Conservation (phyloP, 2,329 filamentous ascomycete genomes). For the Xylaria sp. region DNA sequence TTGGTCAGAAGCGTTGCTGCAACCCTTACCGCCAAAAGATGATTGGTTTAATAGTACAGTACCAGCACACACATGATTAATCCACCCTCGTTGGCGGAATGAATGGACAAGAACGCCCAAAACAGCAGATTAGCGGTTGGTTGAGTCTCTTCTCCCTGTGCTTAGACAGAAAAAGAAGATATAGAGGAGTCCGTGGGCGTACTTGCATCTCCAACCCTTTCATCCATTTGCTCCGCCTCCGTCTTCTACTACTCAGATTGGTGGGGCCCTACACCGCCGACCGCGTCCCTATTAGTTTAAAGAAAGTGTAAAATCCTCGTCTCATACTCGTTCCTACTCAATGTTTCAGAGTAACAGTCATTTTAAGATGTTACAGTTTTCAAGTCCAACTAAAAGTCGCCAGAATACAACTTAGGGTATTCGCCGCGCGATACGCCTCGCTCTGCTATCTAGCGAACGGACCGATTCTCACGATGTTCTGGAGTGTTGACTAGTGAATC, state of each 20-base stretch:
- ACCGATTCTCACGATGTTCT: not conserved
- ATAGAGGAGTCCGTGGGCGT: not conserved
- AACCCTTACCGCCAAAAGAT: too few relatives aligned
- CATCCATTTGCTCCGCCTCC: slow-evolving; percentile 1
- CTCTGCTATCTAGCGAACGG: not conserved
- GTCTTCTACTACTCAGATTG: not conserved
- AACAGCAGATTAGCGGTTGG: too few relatives aligned
- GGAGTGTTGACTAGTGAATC: not conserved
- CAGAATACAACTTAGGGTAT: not conserved
- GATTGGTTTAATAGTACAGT: too few relatives aligned
- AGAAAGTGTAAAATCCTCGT: slow-evolving; percentile 4
- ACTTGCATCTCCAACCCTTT: too few relatives aligned
- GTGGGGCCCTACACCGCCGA: not conserved
- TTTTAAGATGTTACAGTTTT: not conserved
- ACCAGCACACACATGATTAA: too few relatives aligned
- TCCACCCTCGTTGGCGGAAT: too few relatives aligned
- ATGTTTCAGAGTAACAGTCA: not conserved
- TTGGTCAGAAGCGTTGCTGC: too few relatives aligned
- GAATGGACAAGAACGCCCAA: too few relatives aligned
- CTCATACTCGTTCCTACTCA: not conserved
- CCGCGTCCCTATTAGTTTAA: too few relatives aligned
- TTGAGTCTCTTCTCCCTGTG: not conserved
- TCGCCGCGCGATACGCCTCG: not conserved
- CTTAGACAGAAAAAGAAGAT: not conserved
- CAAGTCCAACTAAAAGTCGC: not conserved